phyloP scores from a whole-genome alignment of 2,329 filamentous ascomycete species.

The Biscogniauxia marginata region DNA sequence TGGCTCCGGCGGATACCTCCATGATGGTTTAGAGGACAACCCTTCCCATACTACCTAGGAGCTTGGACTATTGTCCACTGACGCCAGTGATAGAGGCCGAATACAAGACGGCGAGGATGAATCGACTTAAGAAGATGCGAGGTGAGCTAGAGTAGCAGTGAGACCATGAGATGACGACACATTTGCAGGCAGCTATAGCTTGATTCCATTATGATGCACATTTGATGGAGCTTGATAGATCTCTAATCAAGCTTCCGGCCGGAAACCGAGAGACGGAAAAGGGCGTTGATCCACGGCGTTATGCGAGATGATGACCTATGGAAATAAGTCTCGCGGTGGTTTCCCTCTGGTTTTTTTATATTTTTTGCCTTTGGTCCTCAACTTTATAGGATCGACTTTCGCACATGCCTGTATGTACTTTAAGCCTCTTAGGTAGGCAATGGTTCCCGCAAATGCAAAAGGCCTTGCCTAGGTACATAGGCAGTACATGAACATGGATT shows the following conservation, averaged over 20 bases:
- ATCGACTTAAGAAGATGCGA: neutral
- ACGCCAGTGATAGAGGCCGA: neutral
- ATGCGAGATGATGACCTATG: too few species aligned
- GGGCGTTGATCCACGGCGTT: neutral
- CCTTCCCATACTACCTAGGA: conserved; percentile 15
- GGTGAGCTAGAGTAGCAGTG: neutral
- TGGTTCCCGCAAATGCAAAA: too few species aligned
- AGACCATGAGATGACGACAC: neutral
- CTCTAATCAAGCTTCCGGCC: neutral
- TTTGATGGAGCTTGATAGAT: neutral
- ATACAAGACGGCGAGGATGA: neutral
- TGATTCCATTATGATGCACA: neutral
- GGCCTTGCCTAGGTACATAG: neutral
- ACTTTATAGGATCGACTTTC: neutral
- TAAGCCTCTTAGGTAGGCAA: too few species aligned
- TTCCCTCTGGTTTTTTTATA: neutral
- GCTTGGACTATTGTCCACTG: neutral
- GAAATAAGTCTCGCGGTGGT: neutral
- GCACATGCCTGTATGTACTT: neutral
- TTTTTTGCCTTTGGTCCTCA: neutral
- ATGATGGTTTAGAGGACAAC: conserved; percentile 28
- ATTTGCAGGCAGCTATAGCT: neutral
- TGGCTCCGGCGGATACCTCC: conserved; percentile 42
- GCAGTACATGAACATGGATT: too few species aligned
- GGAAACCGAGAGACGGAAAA: neutral